Percentiles rank a stretch among this genome's conserved stretches.
Conservation (phyloP, 108 stramenopile genomes). For the Pseudonitzschia multistriata region DNA sequence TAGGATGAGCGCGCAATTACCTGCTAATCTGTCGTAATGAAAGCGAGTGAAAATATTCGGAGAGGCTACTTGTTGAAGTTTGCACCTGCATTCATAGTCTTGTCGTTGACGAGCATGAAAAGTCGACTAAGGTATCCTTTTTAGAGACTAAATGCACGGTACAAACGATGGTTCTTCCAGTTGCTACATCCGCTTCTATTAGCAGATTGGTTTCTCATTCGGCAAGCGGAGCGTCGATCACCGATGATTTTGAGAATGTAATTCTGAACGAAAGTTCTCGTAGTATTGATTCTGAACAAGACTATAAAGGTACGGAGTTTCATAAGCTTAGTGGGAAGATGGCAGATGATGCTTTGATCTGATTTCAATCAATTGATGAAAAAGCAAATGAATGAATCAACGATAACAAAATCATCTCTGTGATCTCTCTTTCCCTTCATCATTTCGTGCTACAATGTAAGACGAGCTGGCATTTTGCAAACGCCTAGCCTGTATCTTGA, state of each 20-base stretch:
- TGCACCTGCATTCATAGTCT: no score
- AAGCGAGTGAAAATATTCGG: no score
- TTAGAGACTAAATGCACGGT: no score
- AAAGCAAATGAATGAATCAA: not conserved
- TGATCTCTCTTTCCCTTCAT: not conserved
- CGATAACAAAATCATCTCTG: not conserved
- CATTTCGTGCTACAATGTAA: not conserved
- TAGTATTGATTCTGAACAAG: slow-evolving; percentile 4
- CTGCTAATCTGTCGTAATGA: no score
- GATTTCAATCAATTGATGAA: not conserved
- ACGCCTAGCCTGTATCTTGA: slow-evolving; percentile 18
- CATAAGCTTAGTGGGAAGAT: not conserved
- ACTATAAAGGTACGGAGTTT: slow-evolving; percentile 13
- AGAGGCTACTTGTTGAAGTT: no score
- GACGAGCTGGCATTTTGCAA: slow-evolving; percentile 15
- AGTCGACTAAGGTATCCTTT: no score
- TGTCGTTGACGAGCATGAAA: no score
- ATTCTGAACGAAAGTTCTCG: not conserved
- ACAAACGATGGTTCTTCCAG: not conserved
- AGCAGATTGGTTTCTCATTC: not conserved
- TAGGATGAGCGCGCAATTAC: no score
- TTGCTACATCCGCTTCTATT: slow-evolving; percentile 13
- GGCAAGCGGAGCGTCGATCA: not conserved
- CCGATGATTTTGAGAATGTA: slow-evolving; percentile 2
- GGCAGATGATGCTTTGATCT: not conserved